phyloP scores from a whole-genome alignment of 495 filamentous ascomycete genomes.

The Penicillium canescens region DNA sequence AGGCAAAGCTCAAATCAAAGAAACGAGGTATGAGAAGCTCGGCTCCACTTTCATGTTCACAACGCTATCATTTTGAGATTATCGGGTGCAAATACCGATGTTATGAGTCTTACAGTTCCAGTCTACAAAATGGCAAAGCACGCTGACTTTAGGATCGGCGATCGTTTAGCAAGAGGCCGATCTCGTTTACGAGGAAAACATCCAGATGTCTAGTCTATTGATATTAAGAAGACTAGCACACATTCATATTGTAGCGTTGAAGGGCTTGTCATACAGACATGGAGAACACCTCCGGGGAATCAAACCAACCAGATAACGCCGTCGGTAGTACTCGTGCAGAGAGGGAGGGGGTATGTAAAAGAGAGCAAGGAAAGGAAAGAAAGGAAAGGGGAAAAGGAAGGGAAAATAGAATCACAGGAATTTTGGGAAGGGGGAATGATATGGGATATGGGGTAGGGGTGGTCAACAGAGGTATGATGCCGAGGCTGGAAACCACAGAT shows the following conservation, averaged over 20 bases:
- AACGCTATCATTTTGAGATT: too few relatives aligned
- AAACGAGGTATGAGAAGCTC: too few relatives aligned
- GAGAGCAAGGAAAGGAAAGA: slow-evolving; percentile 12
- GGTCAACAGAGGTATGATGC: slow-evolving; percentile 36
- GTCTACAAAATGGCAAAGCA: too few relatives aligned
- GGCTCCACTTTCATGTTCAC: too few relatives aligned
- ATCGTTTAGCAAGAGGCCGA: too few relatives aligned
- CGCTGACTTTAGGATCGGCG: too few relatives aligned
- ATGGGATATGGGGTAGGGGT: background rate
- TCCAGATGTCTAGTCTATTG: slow-evolving; percentile 5
- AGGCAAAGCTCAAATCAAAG: too few relatives aligned
- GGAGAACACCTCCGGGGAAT: slow-evolving; percentile 24
- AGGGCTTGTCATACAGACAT: slow-evolving; percentile 25
- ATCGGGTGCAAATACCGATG: too few relatives aligned
- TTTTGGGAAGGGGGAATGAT: slow-evolving; percentile 10
- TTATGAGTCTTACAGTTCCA: too few relatives aligned
- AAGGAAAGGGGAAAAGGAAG: slow-evolving; percentile 11
- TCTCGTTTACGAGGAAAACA: background rate
- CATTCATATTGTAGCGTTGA: slow-evolving; percentile 23
- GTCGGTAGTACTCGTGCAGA: slow-evolving; percentile 8
- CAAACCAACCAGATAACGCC: slow-evolving; percentile 17
- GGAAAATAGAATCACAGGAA: slow-evolving; percentile 23
- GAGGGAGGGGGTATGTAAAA: slow-evolving; percentile 2
- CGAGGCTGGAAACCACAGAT: slow-evolving; percentile 23
- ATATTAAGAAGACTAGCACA: slow-evolving; percentile 4